Conservation (phyloP, 208 protist species). For the Crithidia mellificae region DNA sequence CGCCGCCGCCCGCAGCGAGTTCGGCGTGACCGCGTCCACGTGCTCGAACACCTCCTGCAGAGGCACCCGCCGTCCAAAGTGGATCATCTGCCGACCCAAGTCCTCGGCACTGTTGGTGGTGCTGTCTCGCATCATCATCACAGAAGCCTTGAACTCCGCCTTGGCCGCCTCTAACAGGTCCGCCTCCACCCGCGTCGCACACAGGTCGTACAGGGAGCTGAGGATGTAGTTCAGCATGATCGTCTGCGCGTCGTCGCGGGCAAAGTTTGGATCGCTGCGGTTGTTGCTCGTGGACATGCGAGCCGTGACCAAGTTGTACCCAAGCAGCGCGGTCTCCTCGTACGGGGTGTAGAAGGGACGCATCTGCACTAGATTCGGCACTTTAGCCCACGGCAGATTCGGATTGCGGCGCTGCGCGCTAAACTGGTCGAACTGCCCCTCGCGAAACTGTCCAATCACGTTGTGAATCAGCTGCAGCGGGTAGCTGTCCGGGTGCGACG, state of each 20-base stretch:
- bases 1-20: constrained; percentile 75
- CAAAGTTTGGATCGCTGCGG: constrained; percentile 26
- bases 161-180: constrained; percentile 93
- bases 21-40: constrained; percentile 91
- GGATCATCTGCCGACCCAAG: constrained; percentile 97
- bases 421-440: constrained; percentile 78
- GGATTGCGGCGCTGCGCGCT: constrained; percentile 70
- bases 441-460: constrained; percentile 93
- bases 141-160: constrained; percentile 90
- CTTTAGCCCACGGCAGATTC: constrained; percentile 59
- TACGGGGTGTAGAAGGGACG: constrained; percentile 92
- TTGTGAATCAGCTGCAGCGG: constrained; percentile 93
- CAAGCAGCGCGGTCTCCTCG: constrained; percentile 88
- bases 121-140: constrained; percentile 95
- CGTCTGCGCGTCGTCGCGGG: constrained; percentile 68
- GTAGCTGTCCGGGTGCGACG: constrained; percentile 91
- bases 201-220: constrained; percentile 70
- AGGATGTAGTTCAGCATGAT: constrained; percentile 75
- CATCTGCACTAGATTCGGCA: constrained; percentile 75
- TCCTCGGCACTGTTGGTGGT: constrained; percentile 95
- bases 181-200: constrained; percentile 52
- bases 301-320: constrained; percentile 83
- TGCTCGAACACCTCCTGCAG: constrained; percentile 91
- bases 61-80: constrained; percentile 83
- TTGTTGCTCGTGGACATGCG: constrained; percentile 43